phyloP scores from a whole-genome alignment of 2,329 filamentous ascomycete genomes.

The Alternaria burnsii region DNA sequence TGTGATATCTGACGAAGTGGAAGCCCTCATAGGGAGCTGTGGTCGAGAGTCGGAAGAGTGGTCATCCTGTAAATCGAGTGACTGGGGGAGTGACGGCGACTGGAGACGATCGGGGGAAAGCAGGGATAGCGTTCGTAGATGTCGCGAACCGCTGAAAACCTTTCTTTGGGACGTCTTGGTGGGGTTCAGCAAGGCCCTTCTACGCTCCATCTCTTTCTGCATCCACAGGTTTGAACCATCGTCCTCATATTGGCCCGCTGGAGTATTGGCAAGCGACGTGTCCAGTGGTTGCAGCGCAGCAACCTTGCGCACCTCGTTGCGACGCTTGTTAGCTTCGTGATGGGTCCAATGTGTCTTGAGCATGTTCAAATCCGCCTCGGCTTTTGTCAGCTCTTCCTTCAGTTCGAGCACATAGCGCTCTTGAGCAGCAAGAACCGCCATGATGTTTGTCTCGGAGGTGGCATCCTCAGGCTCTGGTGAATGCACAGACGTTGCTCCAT shows the following conservation, averaged over 20 bases:
- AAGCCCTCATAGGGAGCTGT: conserved; percentile 26
- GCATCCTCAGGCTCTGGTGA: conserved; percentile 34
- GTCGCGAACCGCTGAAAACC: conserved; percentile 69
- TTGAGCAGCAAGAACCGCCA: conserved; percentile 90
- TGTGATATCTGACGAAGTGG: conserved; percentile 46
- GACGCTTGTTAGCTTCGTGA: conserved; percentile 80
- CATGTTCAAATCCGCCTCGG: conserved; percentile 76
- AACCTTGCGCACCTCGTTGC: conserved; percentile 66
- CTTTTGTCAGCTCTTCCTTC: conserved; percentile 84
- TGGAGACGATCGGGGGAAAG: conserved; percentile 69
- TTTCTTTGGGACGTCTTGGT: conserved; percentile 61
- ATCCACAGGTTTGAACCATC: conserved; percentile 55
- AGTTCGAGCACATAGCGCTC: conserved; percentile 91
- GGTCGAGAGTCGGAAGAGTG: conserved; percentile 26
- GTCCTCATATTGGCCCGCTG: conserved; percentile 48
- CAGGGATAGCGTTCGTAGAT: conserved; percentile 77
- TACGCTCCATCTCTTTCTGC: conserved; percentile 73
- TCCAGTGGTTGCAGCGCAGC: conserved; percentile 66
- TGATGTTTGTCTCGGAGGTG: conserved; percentile 62
- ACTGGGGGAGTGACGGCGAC: conserved; percentile 48
- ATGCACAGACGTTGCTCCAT: conserved; percentile 39
- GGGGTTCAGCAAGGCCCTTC: conserved; percentile 70
- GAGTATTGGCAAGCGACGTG: conserved; percentile 48
- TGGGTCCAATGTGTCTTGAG: conserved; percentile 86
- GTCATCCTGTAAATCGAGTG: conserved; percentile 48